phyloP scores from a whole-genome alignment of 1,284 basidiomycete species.

The Ustilago tritici region DNA sequence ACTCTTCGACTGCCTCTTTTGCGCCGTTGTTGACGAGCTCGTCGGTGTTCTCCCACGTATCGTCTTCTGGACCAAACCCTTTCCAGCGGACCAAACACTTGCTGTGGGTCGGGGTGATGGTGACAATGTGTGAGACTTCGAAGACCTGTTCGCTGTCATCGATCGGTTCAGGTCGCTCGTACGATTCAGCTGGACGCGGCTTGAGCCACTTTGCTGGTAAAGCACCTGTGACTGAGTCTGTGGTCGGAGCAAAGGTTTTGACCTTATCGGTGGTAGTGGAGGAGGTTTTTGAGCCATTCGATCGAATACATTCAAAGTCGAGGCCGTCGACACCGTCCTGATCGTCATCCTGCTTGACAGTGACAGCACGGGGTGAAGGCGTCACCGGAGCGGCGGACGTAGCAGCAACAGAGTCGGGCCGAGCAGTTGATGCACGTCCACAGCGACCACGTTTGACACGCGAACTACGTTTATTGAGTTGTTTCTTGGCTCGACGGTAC shows the following conservation, averaged over 20 bases:
- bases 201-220: conserved; percentile 42
- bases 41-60: conserved; percentile 76
- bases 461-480: background rate
- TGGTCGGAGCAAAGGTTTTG: conserved; percentile 33
- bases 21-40: conserved; percentile 73
- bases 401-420: conserved; percentile 7
- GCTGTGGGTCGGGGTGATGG: conserved; percentile 27
- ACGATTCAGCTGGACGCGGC: conserved; percentile 22
- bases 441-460: conserved; percentile 10
- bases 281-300: conserved; percentile 28
- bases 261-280: conserved; percentile 22
- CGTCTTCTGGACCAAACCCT: conserved; percentile 75
- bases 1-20: conserved; percentile 68
- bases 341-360: conserved; percentile 31
- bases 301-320: conserved; percentile 30
- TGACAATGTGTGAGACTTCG: conserved; percentile 48
- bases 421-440: background rate
- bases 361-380: conserved; percentile 1
- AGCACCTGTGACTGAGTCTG: conserved; percentile 69
- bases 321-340: conserved; percentile 36
- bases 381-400: background rate
- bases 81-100: conserved; percentile 76
- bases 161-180: conserved; percentile 35
- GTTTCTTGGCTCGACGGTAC: conserved; percentile 72
- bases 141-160: conserved; percentile 34